Percentiles rank a stretch among this genome's conserved stretches.
Evolutionary conservation across 345 rosid species (phyloP).

Genomic region (Salix viminalis): DNA sequence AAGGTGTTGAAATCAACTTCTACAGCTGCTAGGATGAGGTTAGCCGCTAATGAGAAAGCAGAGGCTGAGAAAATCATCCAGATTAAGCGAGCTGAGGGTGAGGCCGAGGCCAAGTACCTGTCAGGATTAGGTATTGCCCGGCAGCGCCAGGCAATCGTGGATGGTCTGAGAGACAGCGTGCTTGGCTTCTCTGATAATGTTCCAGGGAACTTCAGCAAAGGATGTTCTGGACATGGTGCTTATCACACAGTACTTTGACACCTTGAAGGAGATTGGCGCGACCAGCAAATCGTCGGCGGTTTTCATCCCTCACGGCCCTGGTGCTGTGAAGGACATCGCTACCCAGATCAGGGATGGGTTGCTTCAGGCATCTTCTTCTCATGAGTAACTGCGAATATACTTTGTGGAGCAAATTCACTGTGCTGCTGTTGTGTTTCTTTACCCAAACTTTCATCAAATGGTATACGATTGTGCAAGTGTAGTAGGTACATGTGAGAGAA

Average conservation of each 20-base stretch:
- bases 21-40: conserved; percentile 20
- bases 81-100: conserved; percentile 23
- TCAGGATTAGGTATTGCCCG: conserved; percentile 20
- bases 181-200: conserved; percentile 23
- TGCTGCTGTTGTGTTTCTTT: neutral
- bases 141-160: conserved; percentile 24
- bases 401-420: neutral
- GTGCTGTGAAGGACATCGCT: conserved; percentile 15
- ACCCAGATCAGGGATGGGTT: conserved; percentile 16
- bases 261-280: conserved; percentile 25
- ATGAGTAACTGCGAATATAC: neutral
- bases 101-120: conserved; percentile 19
- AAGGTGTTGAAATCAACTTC: neutral
- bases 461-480: too few species aligned
- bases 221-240: conserved; percentile 30
- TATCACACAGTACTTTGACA: conserved; percentile 21
- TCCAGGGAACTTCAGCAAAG: conserved; percentile 21
- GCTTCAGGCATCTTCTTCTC: conserved; percentile 12
- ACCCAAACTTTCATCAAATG: too few species aligned
- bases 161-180: conserved; percentile 27
- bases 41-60: conserved; percentile 23
- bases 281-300: conserved; percentile 12
- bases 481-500: too few species aligned
- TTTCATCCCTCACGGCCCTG: conserved; percentile 21
- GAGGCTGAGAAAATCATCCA: conserved; percentile 21